A percentile compares a stretch with the other conserved stretches of the same genome.
Conservation (phyloP, 768 basidiomycete genomes). For the Naganishia vishniacii region DNA sequence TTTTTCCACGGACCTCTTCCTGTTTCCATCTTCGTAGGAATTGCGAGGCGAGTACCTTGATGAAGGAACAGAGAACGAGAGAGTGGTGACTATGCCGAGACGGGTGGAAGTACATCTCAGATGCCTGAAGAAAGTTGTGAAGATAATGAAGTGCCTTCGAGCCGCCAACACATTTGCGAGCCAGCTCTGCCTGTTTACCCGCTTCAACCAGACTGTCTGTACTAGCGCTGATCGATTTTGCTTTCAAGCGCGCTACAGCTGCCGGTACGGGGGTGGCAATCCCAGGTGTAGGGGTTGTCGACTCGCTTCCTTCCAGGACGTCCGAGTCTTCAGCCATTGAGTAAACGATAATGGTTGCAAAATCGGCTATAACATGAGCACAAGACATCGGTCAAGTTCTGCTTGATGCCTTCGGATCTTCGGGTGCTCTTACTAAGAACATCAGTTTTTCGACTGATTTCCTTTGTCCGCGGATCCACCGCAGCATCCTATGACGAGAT, state of each 20-base stretch:
- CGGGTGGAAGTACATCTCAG: constrained; percentile 86
- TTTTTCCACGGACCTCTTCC: constrained; percentile 70
- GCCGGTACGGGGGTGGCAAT: constrained; percentile 51
- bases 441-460: constrained; percentile 24
- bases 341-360: constrained; percentile 75
- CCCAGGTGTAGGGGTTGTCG: constrained; percentile 64
- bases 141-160: constrained; percentile 78
- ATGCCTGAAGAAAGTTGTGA: constrained; percentile 75
- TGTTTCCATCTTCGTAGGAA: constrained; percentile 72
- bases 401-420: too few relatives aligned
- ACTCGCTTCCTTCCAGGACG: constrained; percentile 43
- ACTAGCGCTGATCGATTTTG: constrained; percentile 44
- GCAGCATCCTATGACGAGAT: background rate
- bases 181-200: constrained; percentile 46
- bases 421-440: constrained; percentile 4
- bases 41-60: constrained; percentile 74
- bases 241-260: constrained; percentile 49
- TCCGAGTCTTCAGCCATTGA: constrained; percentile 77
- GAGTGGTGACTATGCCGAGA: constrained; percentile 82
- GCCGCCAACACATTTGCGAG: constrained; percentile 67
- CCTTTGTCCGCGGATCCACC: constrained; percentile 15
- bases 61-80: constrained; percentile 55
- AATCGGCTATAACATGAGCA: constrained; percentile 11
- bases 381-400: background rate
- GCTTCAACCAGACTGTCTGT: constrained; percentile 43